Evolutionary conservation across 75 land plant genomes (phyloP), one percentile per base, ranked within the genome.

Genomic region (Pseudotsuga menziesii): DNA sequence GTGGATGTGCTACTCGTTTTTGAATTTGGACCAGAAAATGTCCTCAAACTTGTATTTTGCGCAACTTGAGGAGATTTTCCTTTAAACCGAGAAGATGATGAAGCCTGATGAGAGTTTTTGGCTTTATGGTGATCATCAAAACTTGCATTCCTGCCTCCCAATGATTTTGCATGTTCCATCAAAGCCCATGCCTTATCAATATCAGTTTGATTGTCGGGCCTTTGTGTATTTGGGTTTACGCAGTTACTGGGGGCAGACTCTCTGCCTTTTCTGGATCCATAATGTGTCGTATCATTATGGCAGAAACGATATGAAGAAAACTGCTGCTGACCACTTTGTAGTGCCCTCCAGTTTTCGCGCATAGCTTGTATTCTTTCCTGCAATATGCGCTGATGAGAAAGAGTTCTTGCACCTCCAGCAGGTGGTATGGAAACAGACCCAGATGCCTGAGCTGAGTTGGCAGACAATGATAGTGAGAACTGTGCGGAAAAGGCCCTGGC

Each of bases 301-400:
- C 57, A 73, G 63, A 14, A 22, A 26, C 58, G 26, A 20, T 29
- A 52, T 22, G 88, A 76, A 78, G 80, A 58, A 82, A 94, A 92
- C 35, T 62, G 78, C 67, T 86, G 17, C 27, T 82, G 80, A 36
- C 93, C 91, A 76, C 66, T 82, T 60, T 81, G 85, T 36, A 92
- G 55, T 8, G 82, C 78, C 75, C 79, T 74, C 98, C 98, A 95
- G 72, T 91, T 91, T 59, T 84, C 88, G 81, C 98, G 98, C 52
- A 95, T 62, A 26, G 62, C 71, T 32, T 79, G 77, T 70, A 95
- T 85, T 23, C 84, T 78, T 25, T 75, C 76, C 17, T 86, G 87
- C 75, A 89, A 73, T 75, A 82, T 70, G 12, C 89, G 91, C 48
- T 80, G 88, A 54, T 71, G 79, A 20, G 55, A 76, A 29, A 88